Percentiles rank a stretch among this genome's conserved stretches.
phyloP scores from a whole-genome alignment of 2,329 filamentous ascomycete genomes.

The Penicillium concentricum region DNA sequence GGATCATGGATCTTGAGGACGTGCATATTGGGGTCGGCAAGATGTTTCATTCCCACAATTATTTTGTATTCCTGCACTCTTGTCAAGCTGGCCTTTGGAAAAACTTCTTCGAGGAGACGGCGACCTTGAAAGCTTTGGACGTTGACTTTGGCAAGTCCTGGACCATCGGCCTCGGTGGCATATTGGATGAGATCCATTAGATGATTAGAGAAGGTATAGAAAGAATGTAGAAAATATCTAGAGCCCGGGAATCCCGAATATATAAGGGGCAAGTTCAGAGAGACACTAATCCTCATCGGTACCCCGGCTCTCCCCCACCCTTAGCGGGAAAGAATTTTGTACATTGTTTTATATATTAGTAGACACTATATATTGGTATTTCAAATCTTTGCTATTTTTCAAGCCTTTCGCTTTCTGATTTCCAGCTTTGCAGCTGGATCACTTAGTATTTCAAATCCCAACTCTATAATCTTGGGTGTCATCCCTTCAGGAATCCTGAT shows the following conservation, averaged over 20 bases:
- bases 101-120: constrained; percentile 38
- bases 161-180: constrained; percentile 44
- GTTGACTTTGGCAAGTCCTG: constrained; percentile 46
- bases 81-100: constrained; percentile 36
- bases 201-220: not conserved
- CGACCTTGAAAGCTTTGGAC: constrained; percentile 46
- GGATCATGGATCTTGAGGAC: constrained; percentile 45
- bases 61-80: constrained; percentile 38
- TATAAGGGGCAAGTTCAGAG: not conserved
- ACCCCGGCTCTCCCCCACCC: not conserved
- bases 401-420: not conserved
- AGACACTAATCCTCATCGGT: not conserved
- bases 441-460: not conserved
- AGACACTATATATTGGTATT: not conserved
- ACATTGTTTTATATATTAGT: not conserved
- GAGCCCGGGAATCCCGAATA: not conserved
- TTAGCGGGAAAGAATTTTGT: not conserved
- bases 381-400: not conserved
- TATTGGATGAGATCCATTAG: constrained; percentile 36
- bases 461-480: not conserved
- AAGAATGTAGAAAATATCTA: not conserved
- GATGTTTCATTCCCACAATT: constrained; percentile 37
- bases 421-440: not conserved
- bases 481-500: not conserved
- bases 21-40: constrained; percentile 41